These are phyloP conservation scores for Reutealis trisperma DNA, from an alignment of 345 rosid species.

Conservation along the genomic window DNA sequence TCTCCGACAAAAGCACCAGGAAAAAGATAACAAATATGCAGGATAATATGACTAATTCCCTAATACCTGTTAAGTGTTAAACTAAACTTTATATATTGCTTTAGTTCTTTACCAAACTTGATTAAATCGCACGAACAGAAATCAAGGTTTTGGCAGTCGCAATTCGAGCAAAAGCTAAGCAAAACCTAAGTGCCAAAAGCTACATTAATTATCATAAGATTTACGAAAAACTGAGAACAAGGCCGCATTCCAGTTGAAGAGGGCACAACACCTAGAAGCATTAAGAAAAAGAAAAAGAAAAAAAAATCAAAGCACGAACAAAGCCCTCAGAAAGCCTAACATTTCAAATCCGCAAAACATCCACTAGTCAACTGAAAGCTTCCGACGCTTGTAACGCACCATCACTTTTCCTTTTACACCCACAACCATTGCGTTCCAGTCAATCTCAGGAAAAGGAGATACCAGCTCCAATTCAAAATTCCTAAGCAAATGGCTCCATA, in stretches of 20 bases:
- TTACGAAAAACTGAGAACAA: background rate
- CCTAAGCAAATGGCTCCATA: conserved; percentile 95
- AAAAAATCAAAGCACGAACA: background rate
- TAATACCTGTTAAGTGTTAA: too few relatives aligned
- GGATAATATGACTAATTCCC: too few relatives aligned
- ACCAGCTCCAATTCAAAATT: conserved; percentile 85
- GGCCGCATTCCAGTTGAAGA: background rate
- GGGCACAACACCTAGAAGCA: conserved; percentile 7
- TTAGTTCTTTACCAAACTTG: background rate
- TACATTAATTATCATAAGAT: background rate
- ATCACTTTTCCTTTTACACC: conserved; percentile 95
- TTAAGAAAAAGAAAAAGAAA: background rate
- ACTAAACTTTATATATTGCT: too few relatives aligned
- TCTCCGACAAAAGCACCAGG: too few relatives aligned
- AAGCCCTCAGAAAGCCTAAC: background rate
- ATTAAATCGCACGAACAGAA: too few relatives aligned
- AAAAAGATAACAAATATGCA: too few relatives aligned
- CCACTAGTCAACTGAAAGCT: conserved; percentile 21
- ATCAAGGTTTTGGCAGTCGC: background rate
- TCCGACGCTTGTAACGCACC: conserved; percentile 72
- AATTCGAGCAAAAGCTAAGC: conserved; percentile 11
- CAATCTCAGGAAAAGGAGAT: conserved; percentile 95
- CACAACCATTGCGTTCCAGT: conserved; percentile 99
- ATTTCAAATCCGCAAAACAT: conserved; percentile 6
- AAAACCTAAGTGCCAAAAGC: conserved; percentile 7